These are phyloP conservation scores for Candida ipomoeae DNA, from an alignment of 805 yeast genomes.

Conservation along the genomic window DNA sequence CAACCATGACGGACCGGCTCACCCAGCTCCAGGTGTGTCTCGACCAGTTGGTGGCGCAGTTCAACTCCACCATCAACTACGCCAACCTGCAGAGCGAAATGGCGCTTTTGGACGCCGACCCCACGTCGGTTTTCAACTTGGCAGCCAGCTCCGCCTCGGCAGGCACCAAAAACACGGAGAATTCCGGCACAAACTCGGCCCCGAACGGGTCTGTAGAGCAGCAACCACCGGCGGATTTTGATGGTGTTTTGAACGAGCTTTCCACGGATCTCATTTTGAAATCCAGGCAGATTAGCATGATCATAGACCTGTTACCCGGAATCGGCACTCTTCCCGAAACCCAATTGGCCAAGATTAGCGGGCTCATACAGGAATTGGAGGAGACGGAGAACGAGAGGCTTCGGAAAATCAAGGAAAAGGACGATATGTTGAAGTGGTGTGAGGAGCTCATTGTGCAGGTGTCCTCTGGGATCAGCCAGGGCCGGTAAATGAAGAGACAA, in stretches of 20 bases:
- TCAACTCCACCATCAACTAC: conserved; percentile 72
- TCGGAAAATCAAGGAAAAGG: conserved; percentile 59
- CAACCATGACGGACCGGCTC: conserved; percentile 68
- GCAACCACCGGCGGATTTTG: conserved; percentile 19
- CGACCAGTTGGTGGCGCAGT: conserved; percentile 77
- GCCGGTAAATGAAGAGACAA: background rate
- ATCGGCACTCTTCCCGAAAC: conserved; percentile 77
- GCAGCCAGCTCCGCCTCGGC: conserved; percentile 53
- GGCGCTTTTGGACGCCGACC: conserved; percentile 50
- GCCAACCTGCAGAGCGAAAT: conserved; percentile 43
- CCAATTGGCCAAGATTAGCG: conserved; percentile 62
- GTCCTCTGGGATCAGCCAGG: conserved; percentile 49
- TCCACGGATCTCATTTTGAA: conserved; percentile 82
- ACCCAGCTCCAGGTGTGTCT: conserved; percentile 87
- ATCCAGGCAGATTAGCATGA: conserved; percentile 77
- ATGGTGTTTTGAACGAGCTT: conserved; percentile 63
- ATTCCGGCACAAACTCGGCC: conserved; percentile 16
- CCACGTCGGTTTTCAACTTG: conserved; percentile 62
- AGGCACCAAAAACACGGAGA: conserved; percentile 21
- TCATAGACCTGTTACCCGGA: conserved; percentile 89
- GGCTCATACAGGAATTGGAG: conserved; percentile 57
- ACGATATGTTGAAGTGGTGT: conserved; percentile 55
- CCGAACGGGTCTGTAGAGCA: conserved; percentile 8
- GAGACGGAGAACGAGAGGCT: conserved; percentile 56
- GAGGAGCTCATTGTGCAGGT: conserved; percentile 61